A percentile compares a stretch with the other conserved stretches of the same genome.
Evolutionary conservation across 441 rosid species (phyloP).

Genomic region (Rhodomyrtus psidioides): DNA sequence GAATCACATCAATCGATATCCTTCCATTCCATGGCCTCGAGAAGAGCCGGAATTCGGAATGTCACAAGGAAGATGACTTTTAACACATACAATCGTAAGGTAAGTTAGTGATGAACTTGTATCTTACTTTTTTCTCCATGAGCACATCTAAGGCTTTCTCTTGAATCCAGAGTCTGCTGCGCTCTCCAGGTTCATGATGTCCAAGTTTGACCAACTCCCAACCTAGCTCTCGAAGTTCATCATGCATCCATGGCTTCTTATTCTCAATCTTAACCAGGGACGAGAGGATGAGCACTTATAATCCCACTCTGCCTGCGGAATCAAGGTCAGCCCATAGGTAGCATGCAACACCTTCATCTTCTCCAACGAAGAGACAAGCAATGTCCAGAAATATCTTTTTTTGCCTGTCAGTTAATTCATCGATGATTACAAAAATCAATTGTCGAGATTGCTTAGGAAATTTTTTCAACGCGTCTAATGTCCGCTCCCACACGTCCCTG

Average conservation of each 20-base stretch:
- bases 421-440: neutral
- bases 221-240: neutral
- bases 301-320: accelerated
- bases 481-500: neutral
- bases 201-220: neutral
- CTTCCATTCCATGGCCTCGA: too few species aligned
- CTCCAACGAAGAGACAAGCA: neutral
- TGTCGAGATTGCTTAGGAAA: too few species aligned
- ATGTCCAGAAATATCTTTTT: too few species aligned
- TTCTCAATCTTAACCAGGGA: neutral
- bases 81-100: neutral
- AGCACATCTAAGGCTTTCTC: accelerated
- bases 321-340: neutral
- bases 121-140: neutral
- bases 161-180: neutral
- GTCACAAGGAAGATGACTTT: accelerated
- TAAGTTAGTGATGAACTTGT: neutral
- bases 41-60: too few species aligned
- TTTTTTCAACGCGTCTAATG: accelerated
- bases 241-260: neutral
- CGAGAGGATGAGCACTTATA: accelerated
- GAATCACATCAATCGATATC: too few species aligned
- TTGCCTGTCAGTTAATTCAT: neutral
- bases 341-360: neutral
- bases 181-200: neutral